Conservation (phyloP, 495 filamentous ascomycete genomes). For the Penicillium ochrochloron region DNA sequence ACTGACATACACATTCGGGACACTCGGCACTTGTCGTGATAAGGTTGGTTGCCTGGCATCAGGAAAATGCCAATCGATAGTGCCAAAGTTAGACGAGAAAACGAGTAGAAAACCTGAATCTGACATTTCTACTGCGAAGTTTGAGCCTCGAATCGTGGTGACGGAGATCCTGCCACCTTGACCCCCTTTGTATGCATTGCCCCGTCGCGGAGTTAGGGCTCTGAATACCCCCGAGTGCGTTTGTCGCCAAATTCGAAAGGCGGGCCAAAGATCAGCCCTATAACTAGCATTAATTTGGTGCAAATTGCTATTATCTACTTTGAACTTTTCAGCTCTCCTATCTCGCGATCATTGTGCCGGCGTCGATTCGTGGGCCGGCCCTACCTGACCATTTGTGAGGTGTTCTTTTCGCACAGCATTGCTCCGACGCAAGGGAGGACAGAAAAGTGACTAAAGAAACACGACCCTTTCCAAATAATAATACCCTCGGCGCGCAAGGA, state of each 20-base stretch:
- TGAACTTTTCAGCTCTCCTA: not conserved
- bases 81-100: not conserved
- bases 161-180: not conserved
- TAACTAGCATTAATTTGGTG: not conserved
- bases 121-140: not conserved
- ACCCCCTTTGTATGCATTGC: not conserved
- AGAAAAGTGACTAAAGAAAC: constrained; percentile 13
- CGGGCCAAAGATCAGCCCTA: not conserved
- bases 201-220: not conserved
- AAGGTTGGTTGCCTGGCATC: constrained; percentile 8
- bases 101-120: not conserved
- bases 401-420: constrained; percentile 25
- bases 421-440: constrained; percentile 36
- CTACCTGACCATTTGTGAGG: constrained; percentile 19
- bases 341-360: constrained; percentile 16
- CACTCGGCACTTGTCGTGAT: not conserved
- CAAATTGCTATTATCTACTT: not conserved
- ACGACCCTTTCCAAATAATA: constrained; percentile 8
- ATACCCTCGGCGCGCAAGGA: constrained; percentile 17
- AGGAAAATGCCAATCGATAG: not conserved
- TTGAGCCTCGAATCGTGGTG: not conserved
- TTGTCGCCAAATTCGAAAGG: not conserved
- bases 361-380: not conserved
- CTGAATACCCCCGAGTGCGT: not conserved
- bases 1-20: constrained; percentile 1